A percentile compares a stretch with the other conserved stretches of the same genome.
These are phyloP conservation scores for Lentinus polychrous DNA, from an alignment of 1,284 basidiomycete genomes.

Conservation along the genomic window DNA sequence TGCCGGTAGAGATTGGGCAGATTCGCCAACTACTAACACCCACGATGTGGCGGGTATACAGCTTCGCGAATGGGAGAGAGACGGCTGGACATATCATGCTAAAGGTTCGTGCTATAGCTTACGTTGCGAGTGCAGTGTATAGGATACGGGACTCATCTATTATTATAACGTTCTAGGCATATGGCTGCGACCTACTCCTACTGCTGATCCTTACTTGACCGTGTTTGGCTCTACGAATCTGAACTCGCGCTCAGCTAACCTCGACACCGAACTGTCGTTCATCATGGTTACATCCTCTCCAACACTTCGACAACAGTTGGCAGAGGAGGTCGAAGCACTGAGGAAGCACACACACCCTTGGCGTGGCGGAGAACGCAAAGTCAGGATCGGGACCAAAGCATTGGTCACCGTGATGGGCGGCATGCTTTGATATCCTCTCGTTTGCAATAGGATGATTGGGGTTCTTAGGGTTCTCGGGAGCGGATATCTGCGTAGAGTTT, in stretches of 20 bases:
- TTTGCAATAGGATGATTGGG: no score
- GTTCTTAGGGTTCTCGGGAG: no score
- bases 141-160: not conserved
- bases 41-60: constrained; percentile 42
- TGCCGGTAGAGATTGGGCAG: constrained; percentile 29
- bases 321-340: constrained; percentile 40
- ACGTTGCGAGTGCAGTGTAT: no score
- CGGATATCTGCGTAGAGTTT: no score
- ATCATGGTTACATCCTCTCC: constrained; percentile 66
- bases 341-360: constrained; percentile 42
- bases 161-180: constrained; percentile 49
- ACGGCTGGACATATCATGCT: constrained; percentile 98
- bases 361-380: constrained; percentile 58
- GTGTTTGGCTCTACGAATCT: constrained; percentile 96
- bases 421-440: constrained; percentile 41
- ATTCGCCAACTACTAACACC: not conserved
- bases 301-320: constrained; percentile 31
- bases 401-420: constrained; percentile 60
- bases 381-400: constrained; percentile 63
- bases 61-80: constrained; percentile 81
- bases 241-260: constrained; percentile 83
- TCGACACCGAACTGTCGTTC: constrained; percentile 93
- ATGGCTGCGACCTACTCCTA: constrained; percentile 67
- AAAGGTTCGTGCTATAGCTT: constrained; percentile 58
- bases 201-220: constrained; percentile 62